Base-by-base conservation (phyloP, 2,329 filamentous ascomycete genomes). In the Endothia cerciana region DNA sequence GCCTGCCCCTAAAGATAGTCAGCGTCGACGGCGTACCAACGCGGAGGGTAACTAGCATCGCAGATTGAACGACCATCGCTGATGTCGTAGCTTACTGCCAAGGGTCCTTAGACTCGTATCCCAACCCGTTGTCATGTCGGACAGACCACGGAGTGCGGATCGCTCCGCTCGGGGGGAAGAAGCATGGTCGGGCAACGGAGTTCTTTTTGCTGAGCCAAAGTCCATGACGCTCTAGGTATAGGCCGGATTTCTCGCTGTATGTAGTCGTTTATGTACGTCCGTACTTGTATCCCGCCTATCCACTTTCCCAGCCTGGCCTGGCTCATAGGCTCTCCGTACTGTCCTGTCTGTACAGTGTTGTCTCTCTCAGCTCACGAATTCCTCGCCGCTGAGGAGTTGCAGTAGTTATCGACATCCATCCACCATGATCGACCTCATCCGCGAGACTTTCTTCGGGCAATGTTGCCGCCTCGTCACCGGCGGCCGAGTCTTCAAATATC, bases 371-470 rank as follows among this genome's bases (percentile, higher is more conserved):
- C 53, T 30, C 7, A 7, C 17, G 3, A n/a, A 7, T 38, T 38
- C 10, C 19, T 13, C 13, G 30, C 30, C 11, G 19, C n/a, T 8
- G 17, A n/a, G 4, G 30, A 33, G 30, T 7, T 1, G 19, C 30
- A 15, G 53, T 11, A 22, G 10, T n/a, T n/a, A 56, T 19, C 30
- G n/a, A 38, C 30, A 56, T 33, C n/a, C 19, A 22, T 11, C 22
- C 1, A 62, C 2, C 25, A 65, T 65, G 63, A 51, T 55, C 15
- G 43, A 60, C 11, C 59, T 53, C 22, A 58, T 83, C 33, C 78
- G 79, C n/a, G 80, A 82, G 64, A 78, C 80, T 1, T 69, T 76
- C 13, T 76, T 78, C 58, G 78, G 80, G 10, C 76, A 81, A 62
- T 47, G 73, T 22, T 64, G 81, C 19, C 79, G 80, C n/a, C 64